Conservation (phyloP, 2,329 filamentous ascomycete species). For the Nemania sp. region DNA sequence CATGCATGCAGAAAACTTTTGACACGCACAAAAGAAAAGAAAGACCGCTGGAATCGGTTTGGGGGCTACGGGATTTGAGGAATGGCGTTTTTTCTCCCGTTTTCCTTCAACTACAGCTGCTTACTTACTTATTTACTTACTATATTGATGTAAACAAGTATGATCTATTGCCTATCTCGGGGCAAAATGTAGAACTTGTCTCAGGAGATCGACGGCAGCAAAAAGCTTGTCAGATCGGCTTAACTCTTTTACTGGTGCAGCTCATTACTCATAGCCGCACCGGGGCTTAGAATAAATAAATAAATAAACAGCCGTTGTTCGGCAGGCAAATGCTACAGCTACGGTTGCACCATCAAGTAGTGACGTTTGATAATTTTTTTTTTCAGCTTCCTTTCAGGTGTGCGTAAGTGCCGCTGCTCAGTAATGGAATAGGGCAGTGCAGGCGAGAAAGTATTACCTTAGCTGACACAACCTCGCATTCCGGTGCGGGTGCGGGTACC, state of each 20-base stretch:
- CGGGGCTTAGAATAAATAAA: background rate
- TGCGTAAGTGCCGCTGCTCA: background rate
- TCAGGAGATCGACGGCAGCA: background rate
- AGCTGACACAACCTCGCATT: background rate
- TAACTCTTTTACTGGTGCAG: too few species aligned
- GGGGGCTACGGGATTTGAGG: background rate
- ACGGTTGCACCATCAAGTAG: slow-evolving; percentile 14
- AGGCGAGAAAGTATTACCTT: background rate
- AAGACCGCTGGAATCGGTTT: background rate
- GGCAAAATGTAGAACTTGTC: background rate
- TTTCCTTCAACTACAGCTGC: slow-evolving; percentile 27
- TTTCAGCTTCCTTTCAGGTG: slow-evolving; percentile 26
- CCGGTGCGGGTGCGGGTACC: background rate
- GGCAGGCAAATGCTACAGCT: slow-evolving; percentile 7
- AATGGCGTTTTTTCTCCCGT: slow-evolving; percentile 27
- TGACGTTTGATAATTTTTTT: slow-evolving; percentile 4
- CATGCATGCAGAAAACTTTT: slow-evolving; percentile 34
- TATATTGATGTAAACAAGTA: too few species aligned
- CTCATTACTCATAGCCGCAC: background rate
- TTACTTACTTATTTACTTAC: too few species aligned
- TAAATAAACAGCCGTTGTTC: slow-evolving; percentile 4
- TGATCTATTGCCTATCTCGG: background rate
- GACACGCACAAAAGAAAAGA: slow-evolving; percentile 28
- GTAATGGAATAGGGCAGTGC: background rate
- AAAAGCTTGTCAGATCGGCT: slow-evolving; percentile 27